Evolutionary conservation across 495 filamentous ascomycete genomes (phyloP).

Genomic region (Podospora tetraspora): DNA sequence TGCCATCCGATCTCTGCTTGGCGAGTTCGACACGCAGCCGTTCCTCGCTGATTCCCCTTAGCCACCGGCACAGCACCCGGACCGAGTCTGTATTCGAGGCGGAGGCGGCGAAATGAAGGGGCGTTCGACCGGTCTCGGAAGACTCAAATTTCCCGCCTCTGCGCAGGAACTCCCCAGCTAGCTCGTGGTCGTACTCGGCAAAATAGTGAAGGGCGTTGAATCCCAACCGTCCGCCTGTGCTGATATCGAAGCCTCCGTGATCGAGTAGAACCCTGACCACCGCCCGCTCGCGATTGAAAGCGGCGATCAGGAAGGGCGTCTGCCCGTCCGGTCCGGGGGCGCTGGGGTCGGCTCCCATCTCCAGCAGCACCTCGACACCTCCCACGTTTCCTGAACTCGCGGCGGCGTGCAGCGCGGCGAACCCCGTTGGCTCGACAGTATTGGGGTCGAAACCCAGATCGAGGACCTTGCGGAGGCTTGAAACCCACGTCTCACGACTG

Average conservation of each 20-base stretch:
- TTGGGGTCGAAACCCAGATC: not conserved
- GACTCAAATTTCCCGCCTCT: not conserved
- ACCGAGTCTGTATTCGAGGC: not conserved
- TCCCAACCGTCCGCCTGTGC: not conserved
- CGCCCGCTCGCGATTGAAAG: not conserved
- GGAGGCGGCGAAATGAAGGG: not conserved
- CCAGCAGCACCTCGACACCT: not conserved
- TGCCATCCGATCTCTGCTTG: not conserved
- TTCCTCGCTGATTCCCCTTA: not conserved
- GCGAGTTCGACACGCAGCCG: not conserved
- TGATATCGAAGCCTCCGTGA: not conserved
- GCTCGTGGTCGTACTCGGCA: not conserved
- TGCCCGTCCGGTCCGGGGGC: not conserved
- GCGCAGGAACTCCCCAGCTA: not conserved
- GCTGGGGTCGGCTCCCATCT: not conserved
- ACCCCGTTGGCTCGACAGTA: not conserved
- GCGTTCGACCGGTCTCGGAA: not conserved
- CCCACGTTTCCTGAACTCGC: not conserved
- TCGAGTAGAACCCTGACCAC: not conserved
- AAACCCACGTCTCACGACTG: not conserved
- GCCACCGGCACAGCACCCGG: not conserved
- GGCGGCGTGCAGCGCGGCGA: not conserved
- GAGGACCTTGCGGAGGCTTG: not conserved
- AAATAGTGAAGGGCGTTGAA: not conserved
- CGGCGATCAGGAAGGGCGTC: not conserved